These are phyloP conservation scores for Colletotrichum sp. DNA, from an alignment of 2,329 filamentous ascomycete species.

Conservation along the genomic window DNA sequence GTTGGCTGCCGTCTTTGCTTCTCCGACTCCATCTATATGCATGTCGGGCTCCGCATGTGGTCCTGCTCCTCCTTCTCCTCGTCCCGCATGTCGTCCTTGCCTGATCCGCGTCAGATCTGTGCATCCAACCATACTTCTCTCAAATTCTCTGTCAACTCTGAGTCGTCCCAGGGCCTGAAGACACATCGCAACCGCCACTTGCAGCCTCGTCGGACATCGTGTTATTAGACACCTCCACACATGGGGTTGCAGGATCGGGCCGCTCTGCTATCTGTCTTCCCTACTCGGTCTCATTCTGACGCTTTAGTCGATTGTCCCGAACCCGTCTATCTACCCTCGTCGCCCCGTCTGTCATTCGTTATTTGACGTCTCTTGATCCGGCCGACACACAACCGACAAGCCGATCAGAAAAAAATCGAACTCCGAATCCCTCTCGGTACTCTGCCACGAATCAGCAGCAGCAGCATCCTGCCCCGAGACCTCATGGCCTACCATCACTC, in stretches of 20 bases:
- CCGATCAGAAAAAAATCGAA: neutral
- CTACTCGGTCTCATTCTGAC: neutral
- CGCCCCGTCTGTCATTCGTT: neutral
- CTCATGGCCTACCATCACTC: conserved; percentile 17
- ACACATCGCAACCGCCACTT: neutral
- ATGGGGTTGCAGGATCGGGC: neutral
- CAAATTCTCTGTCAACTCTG: conserved; percentile 10
- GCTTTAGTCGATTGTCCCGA: neutral
- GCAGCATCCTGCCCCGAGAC: neutral
- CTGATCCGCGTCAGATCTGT: conserved; percentile 17
- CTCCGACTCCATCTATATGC: conserved; percentile 18
- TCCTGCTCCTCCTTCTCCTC: conserved; percentile 16
- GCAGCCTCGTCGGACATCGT: conserved; percentile 7
- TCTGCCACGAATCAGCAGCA: neutral
- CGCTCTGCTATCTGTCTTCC: neutral
- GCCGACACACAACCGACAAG: neutral
- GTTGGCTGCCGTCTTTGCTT: conserved; percentile 15
- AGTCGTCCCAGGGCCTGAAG: conserved; percentile 1
- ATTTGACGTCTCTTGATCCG: neutral
- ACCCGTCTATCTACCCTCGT: neutral
- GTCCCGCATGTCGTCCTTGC: conserved; percentile 18
- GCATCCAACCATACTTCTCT: conserved; percentile 4
- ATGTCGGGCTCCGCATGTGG: conserved; percentile 18
- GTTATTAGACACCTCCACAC: conserved; percentile 18
- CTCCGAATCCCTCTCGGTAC: neutral